These are phyloP conservation scores for Iberis pinnata DNA, from an alignment of 345 rosid genomes.

Conservation along the genomic window DNA sequence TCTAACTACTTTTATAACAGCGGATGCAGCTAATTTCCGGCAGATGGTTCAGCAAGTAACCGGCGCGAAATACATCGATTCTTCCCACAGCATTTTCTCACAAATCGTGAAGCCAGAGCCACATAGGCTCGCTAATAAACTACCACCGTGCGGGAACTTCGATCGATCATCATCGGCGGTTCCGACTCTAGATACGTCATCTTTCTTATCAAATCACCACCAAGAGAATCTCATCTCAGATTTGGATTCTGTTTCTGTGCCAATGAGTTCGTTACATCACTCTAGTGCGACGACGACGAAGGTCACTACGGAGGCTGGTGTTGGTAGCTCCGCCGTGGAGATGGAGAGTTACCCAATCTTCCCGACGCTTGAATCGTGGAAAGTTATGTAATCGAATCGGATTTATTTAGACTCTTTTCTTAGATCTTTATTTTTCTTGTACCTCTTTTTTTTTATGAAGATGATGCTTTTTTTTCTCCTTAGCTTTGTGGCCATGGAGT, in stretches of 20 bases:
- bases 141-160: no score
- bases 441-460: no score
- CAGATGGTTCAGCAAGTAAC: conserved; percentile 94
- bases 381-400: conserved; percentile 27
- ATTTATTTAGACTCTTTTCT: conserved; percentile 2
- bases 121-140: no score
- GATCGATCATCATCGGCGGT: neutral
- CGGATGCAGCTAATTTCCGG: conserved; percentile 77
- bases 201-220: conserved; percentile 45
- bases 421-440: no score
- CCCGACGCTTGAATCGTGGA: conserved; percentile 93
- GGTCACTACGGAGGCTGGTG: conserved; percentile 1
- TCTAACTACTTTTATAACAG: conserved; percentile 71
- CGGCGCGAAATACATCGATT: conserved; percentile 42
- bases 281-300: conserved; percentile 15
- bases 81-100: conserved; percentile 13
- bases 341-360: conserved; percentile 40
- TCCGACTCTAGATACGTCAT: conserved; percentile 77
- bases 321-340: conserved; percentile 33
- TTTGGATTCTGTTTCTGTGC: neutral
- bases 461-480: conserved; percentile 3
- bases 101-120: conserved; percentile 68
- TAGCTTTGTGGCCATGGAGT: conserved; percentile 23
- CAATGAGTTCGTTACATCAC: conserved; percentile 24
- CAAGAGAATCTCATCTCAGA: conserved; percentile 7